These are phyloP conservation scores for Wallemia hederae DNA, from an alignment of 1,284 basidiomycete genomes.

Conservation along the genomic window DNA sequence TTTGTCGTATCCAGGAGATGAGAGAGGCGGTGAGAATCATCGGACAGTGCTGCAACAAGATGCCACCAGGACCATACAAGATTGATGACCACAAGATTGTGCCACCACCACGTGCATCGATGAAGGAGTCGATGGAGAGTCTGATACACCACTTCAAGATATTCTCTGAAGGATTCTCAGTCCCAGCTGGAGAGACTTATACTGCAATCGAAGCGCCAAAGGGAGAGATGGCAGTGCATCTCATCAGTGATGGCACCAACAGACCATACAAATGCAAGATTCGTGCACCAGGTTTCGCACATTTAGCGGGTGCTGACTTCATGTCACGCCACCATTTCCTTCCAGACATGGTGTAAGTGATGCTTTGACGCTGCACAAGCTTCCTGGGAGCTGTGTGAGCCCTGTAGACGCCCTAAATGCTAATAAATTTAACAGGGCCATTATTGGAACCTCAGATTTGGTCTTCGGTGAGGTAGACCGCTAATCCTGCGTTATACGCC, in stretches of 20 bases:
- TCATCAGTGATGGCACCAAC: slow-evolving; percentile 71
- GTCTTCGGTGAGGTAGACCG: slow-evolving; percentile 5
- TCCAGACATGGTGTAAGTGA: neutral
- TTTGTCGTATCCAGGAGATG: slow-evolving; percentile 96
- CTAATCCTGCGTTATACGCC: neutral
- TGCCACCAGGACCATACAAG: slow-evolving; percentile 73
- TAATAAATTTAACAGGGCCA: slow-evolving; percentile 1
- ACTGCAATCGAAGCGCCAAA: slow-evolving; percentile 93
- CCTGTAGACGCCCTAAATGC: neutral
- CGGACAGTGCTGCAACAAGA: slow-evolving; percentile 80
- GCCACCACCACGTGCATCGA: slow-evolving; percentile 81
- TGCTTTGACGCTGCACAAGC: neutral
- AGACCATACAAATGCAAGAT: slow-evolving; percentile 83
- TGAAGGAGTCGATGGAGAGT: slow-evolving; percentile 98
- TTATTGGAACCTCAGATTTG: slow-evolving; percentile 5
- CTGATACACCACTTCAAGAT: slow-evolving; percentile 97
- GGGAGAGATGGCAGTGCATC: slow-evolving; percentile 91
- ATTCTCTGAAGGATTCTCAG: slow-evolving; percentile 88
- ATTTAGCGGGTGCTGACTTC: slow-evolving; percentile 71
- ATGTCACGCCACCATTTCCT: slow-evolving; percentile 38
- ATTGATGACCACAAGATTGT: slow-evolving; percentile 93
- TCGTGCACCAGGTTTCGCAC: slow-evolving; percentile 73
- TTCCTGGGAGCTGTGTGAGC: neutral
- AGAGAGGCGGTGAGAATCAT: slow-evolving; percentile 78
- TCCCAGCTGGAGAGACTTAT: slow-evolving; percentile 94